Evolutionary conservation across 2,329 filamentous ascomycete species (phyloP).

Genomic region (Diplodia intermedia): DNA sequence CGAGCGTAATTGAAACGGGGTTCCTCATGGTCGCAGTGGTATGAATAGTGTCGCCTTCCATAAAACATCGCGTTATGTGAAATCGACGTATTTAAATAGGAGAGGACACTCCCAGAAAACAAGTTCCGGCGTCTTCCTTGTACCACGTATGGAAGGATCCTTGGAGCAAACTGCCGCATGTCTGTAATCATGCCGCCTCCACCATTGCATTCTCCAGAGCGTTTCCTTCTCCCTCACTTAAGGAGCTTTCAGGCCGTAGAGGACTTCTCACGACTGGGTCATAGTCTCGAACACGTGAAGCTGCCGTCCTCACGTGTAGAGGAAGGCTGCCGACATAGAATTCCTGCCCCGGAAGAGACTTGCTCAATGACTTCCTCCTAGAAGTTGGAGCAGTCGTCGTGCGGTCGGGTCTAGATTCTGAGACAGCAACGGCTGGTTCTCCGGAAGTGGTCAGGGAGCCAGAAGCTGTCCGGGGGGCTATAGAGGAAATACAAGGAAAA

Average conservation of each 20-base stretch:
- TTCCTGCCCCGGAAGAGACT: neutral
- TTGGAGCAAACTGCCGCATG: neutral
- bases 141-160: neutral
- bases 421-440: slow-evolving; percentile 3
- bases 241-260: neutral
- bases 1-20: slow-evolving; percentile 56
- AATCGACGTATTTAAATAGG: neutral
- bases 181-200: neutral
- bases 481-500: slow-evolving; percentile 3
- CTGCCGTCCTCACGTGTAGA: neutral
- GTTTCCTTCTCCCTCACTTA: neutral
- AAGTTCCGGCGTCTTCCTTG: neutral
- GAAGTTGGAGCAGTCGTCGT: neutral
- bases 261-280: neutral
- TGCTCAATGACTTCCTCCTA: neutral
- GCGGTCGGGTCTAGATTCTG: neutral
- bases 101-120: neutral
- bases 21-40: slow-evolving; percentile 53
- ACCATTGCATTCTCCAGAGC: neutral
- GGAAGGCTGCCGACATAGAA: neutral
- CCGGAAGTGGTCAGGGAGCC: neutral
- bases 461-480: slow-evolving; percentile 1
- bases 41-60: neutral
- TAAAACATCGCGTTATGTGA: neutral
- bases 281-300: neutral